Percentiles rank a stretch among this genome's conserved stretches.
phyloP scores from a whole-genome alignment of 768 basidiomycete species.

The Mycena crocata region DNA sequence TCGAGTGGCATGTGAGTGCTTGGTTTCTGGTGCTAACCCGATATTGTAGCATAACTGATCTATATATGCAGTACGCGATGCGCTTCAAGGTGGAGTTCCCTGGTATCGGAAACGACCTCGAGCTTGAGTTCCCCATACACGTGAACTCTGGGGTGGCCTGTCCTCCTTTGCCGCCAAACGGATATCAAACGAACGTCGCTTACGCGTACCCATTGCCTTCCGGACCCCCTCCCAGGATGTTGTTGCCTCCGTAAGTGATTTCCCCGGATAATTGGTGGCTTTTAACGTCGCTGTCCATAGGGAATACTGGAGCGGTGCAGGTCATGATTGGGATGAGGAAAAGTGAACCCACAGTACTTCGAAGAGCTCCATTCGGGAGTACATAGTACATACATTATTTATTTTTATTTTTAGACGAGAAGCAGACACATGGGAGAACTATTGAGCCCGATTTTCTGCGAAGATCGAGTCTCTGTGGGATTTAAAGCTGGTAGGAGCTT shows the following conservation, averaged over 20 bases:
- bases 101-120: conserved; percentile 28
- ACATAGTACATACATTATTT: no score
- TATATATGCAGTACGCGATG: conserved; percentile 13
- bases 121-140: conserved; percentile 29
- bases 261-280: not conserved
- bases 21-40: no score
- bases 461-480: no score
- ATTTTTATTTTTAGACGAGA: no score
- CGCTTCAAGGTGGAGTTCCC: conserved; percentile 27
- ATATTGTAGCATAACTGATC: conserved; percentile 2
- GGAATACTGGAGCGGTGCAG: conserved; percentile 25
- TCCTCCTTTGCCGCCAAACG: conserved; percentile 18
- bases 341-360: no score
- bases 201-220: conserved; percentile 22
- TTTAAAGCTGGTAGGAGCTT: no score
- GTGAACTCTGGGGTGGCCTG: conserved; percentile 26
- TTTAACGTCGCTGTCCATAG: not conserved
- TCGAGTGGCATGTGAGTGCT: conserved; percentile 30
- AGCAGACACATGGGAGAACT: no score
- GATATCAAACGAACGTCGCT: conserved; percentile 8
- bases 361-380: no score
- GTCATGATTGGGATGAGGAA: conserved; percentile 31
- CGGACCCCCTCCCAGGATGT: conserved; percentile 30
- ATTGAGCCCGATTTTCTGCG: no score
- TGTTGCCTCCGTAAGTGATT: conserved; percentile 19